Percentiles rank a stretch among this genome's conserved stretches.
Evolutionary conservation across 768 basidiomycete species (phyloP).

Genomic region (Lactarius trivialis): DNA sequence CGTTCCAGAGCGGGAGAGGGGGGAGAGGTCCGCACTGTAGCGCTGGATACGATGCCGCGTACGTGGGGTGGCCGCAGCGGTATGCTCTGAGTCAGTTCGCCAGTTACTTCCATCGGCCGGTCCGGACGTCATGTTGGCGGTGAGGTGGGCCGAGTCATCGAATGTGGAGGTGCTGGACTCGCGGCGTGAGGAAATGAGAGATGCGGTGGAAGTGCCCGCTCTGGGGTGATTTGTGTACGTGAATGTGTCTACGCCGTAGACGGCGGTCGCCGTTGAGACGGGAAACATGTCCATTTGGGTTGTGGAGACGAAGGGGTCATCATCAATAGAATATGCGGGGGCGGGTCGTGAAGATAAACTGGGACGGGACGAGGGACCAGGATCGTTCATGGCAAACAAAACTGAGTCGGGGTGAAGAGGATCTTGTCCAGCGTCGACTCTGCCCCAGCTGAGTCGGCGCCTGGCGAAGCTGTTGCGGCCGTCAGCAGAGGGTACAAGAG

Average conservation of each 20-base stretch:
- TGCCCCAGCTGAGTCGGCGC: conserved; percentile 55
- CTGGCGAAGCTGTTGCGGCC: conserved; percentile 34
- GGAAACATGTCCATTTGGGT: conserved; percentile 30
- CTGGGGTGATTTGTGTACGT: conserved; percentile 37
- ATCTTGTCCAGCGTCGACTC: conserved; percentile 41
- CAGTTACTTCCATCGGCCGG: conserved; percentile 28
- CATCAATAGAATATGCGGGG: conserved; percentile 26
- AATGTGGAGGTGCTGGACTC: conserved; percentile 36
- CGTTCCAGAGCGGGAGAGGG: conserved; percentile 54
- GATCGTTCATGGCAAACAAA: conserved; percentile 25
- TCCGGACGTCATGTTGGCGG: conserved; percentile 41
- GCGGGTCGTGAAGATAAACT: neutral
- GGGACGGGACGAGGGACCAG: conserved; percentile 20
- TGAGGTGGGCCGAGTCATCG: conserved; percentile 55
- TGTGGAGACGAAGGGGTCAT: conserved; percentile 46
- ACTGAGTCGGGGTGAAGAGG: conserved; percentile 36
- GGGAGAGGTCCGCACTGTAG: conserved; percentile 50
- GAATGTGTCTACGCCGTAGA: conserved; percentile 24
- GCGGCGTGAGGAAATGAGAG: conserved; percentile 38
- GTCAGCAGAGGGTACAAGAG: conserved; percentile 33
- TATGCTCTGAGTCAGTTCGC: conserved; percentile 23
- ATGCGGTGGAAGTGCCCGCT: conserved; percentile 45
- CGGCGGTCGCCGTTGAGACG: conserved; percentile 4
- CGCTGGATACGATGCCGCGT: conserved; percentile 42
- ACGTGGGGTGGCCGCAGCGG: conserved; percentile 33